A percentile compares a stretch with the other conserved stretches of the same genome.
phyloP scores from a whole-genome alignment of 495 filamentous ascomycete species.

The Tirmania nivea region DNA sequence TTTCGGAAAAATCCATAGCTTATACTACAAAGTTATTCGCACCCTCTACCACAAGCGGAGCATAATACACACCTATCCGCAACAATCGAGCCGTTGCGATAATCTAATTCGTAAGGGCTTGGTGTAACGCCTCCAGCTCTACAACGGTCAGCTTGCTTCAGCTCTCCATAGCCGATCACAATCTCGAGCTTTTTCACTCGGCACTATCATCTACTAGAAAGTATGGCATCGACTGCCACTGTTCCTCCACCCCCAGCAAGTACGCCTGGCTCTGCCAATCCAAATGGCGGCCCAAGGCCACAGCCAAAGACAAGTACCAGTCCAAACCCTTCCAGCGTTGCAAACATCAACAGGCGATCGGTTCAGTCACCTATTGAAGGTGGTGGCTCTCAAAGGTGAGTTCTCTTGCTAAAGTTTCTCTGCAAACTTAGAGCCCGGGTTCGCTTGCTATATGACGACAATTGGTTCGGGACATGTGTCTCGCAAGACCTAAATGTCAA shows the following conservation, averaged over 20 bases:
- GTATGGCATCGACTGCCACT: constrained; percentile 10
- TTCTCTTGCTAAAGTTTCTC: not conserved
- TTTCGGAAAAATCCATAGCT: too few relatives aligned
- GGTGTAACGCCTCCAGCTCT: too few relatives aligned
- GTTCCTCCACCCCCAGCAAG: constrained; percentile 15
- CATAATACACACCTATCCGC: too few relatives aligned
- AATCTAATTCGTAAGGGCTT: too few relatives aligned
- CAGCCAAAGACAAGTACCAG: constrained; percentile 14
- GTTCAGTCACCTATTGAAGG: constrained; percentile 17
- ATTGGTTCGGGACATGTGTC: not conserved
- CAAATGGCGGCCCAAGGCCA: constrained; percentile 10
- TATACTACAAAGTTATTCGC: too few relatives aligned
- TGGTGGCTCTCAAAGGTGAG: constrained; percentile 12
- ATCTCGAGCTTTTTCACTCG: too few relatives aligned
- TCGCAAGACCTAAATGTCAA: not conserved
- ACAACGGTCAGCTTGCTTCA: too few relatives aligned
- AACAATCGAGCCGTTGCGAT: too few relatives aligned
- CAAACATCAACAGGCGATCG: constrained; percentile 13
- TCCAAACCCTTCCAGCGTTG: constrained; percentile 7
- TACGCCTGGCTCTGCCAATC: constrained; percentile 3
- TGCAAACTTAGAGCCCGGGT: not conserved
- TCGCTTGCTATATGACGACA: not conserved
- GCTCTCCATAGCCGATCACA: too few relatives aligned
- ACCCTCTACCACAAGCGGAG: too few relatives aligned
- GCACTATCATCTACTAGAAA: not conserved